Evolutionary conservation across 2,329 filamentous ascomycete genomes (phyloP).

Genomic region (Talaromyces amestolkiae): DNA sequence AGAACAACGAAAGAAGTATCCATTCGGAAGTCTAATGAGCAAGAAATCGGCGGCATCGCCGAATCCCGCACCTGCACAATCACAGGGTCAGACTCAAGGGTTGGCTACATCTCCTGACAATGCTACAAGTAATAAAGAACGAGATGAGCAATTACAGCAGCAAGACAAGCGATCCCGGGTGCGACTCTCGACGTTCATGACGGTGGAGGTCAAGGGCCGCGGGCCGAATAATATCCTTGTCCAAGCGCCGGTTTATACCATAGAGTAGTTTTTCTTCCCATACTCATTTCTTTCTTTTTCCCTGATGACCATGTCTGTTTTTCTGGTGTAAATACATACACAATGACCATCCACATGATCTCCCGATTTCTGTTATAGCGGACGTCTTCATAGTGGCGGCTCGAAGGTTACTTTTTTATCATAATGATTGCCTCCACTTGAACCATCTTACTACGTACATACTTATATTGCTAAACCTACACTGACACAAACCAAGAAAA

Average conservation of each 20-base stretch:
- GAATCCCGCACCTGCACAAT: slow-evolving; percentile 1
- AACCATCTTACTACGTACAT: too few species aligned
- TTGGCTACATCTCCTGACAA: not conserved
- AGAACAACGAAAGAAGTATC: slow-evolving; percentile 41
- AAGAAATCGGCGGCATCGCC: slow-evolving; percentile 28
- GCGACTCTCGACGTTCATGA: slow-evolving; percentile 72
- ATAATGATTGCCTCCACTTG: too few species aligned
- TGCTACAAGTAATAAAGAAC: not conserved
- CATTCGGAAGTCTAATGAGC: slow-evolving; percentile 43
- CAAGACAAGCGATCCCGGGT: slow-evolving; percentile 50
- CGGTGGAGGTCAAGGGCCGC: slow-evolving; percentile 70
- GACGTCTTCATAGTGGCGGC: too few species aligned
- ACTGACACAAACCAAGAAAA: too few species aligned
- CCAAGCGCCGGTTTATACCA: slow-evolving; percentile 68
- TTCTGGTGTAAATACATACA: not conserved
- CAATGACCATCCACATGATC: not conserved
- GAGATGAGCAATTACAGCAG: slow-evolving; percentile 18
- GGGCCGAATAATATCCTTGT: slow-evolving; percentile 61
- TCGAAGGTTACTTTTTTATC: too few species aligned
- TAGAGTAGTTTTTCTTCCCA: slow-evolving; percentile 21
- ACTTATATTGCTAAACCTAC: too few species aligned
- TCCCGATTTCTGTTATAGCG: not conserved
- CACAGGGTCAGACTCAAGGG: not conserved
- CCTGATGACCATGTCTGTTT: not conserved
- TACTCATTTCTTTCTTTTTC: not conserved